A percentile compares a stretch with the other conserved stretches of the same genome.
Conservation (phyloP, 2,329 filamentous ascomycete genomes). For the Apiospora marii region DNA sequence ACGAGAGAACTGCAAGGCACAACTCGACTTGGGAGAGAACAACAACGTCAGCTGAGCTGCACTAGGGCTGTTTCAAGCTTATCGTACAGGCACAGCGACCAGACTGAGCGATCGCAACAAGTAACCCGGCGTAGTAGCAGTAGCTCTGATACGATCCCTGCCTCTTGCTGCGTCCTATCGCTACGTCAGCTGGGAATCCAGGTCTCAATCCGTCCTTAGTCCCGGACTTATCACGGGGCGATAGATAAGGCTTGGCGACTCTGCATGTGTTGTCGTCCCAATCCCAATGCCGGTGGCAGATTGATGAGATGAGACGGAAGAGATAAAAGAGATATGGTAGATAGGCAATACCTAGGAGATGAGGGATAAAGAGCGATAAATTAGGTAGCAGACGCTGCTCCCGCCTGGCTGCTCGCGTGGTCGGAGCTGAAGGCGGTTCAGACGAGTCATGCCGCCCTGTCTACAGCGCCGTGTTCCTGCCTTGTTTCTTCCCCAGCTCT, state of each 20-base stretch:
- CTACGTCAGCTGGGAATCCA: constrained; percentile 4
- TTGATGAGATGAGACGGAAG: background rate
- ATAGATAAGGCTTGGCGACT: constrained; percentile 6
- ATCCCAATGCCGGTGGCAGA: background rate
- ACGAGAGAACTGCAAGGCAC: constrained; percentile 2
- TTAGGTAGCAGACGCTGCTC: background rate
- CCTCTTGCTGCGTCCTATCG: background rate
- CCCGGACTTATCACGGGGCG: background rate
- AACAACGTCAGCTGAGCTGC: background rate
- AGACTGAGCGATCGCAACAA: background rate
- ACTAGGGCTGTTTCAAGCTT: constrained; percentile 7
- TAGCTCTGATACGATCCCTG: constrained; percentile 5
- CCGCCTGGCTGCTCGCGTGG: background rate
- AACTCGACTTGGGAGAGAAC: background rate
- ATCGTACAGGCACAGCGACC: background rate
- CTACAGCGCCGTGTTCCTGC: background rate
- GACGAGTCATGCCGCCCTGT: background rate
- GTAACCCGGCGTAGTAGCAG: background rate
- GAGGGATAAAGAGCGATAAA: background rate
- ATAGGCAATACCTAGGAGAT: background rate
- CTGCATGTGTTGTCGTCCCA: background rate
- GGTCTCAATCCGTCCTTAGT: constrained; percentile 2
- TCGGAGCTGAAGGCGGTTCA: background rate
- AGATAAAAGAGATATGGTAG: background rate
- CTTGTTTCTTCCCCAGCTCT: constrained; percentile 11